Conservation (phyloP, 768 basidiomycete genomes). For the Tulasnella sp. region DNA sequence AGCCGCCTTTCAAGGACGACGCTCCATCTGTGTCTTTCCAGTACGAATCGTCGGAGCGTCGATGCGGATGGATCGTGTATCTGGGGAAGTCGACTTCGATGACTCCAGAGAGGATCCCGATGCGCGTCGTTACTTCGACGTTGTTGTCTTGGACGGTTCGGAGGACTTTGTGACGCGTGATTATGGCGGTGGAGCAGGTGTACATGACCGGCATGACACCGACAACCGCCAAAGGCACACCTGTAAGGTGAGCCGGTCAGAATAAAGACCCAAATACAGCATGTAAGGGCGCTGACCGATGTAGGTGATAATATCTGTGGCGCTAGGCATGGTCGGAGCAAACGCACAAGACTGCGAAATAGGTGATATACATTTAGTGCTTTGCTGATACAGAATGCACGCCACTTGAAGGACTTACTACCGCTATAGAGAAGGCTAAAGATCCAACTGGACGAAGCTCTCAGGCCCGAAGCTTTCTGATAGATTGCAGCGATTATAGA, state of each 20-base stretch:
- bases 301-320: slow-evolving; percentile 2
- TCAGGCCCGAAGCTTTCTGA: no score
- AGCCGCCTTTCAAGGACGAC: not conserved
- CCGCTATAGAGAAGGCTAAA: no score
- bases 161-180: slow-evolving; percentile 1
- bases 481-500: no score
- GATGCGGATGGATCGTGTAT: slow-evolving; percentile 1
- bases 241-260: no score
- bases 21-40: not conserved
- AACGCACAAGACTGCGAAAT: no score
- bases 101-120: slow-evolving; percentile 3
- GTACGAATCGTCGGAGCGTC: not conserved
- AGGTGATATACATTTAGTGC: no score
- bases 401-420: no score
- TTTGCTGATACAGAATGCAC: no score
- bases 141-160: slow-evolving; percentile 1
- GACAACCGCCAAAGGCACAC: slow-evolving; percentile 2
- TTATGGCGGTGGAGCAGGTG: slow-evolving; percentile 4
- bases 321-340: not conserved
- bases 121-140: not conserved
- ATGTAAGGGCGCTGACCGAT: not conserved
- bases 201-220: slow-evolving; percentile 7
- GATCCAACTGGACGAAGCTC: no score
- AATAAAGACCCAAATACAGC: no score
- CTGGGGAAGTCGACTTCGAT: slow-evolving; percentile 4